These are phyloP conservation scores for Laguncularia racemosa DNA, from an alignment of 345 rosid genomes.

Conservation along the genomic window DNA sequence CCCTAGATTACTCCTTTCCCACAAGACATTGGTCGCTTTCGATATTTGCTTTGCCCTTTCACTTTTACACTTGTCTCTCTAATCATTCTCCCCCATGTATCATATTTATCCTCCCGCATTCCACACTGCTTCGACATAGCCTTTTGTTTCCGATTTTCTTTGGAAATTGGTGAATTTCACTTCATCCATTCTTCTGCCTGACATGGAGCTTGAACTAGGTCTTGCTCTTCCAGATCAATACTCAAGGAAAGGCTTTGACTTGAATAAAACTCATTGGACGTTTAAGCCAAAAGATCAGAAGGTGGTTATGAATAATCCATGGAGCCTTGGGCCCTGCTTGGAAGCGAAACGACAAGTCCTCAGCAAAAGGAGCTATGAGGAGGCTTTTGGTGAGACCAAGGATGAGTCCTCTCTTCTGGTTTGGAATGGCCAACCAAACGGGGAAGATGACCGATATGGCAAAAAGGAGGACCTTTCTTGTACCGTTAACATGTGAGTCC, in stretches of 20 bases:
- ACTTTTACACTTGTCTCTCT: not conserved
- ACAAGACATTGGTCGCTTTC: constrained; percentile 17
- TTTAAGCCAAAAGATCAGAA: constrained; percentile 7
- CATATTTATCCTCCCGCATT: not conserved
- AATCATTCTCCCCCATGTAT: not conserved
- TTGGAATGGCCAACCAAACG: constrained; percentile 47
- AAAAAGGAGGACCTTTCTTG: constrained; percentile 19
- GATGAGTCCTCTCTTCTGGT: constrained; percentile 13
- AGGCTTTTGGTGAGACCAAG: constrained; percentile 12
- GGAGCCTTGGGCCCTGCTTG: no score
- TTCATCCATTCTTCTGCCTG: not conserved
- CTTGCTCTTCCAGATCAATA: constrained; percentile 31
- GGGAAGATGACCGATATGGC: constrained; percentile 35
- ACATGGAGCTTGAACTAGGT: constrained; percentile 49
- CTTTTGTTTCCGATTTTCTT: not conserved
- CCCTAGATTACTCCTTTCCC: constrained; percentile 26
- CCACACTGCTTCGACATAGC: constrained; percentile 6
- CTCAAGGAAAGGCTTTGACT: constrained; percentile 9
- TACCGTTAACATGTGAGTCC: not conserved
- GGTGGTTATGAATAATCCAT: no score
- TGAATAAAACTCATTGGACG: constrained; percentile 8
- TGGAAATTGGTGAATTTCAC: constrained; percentile 1
- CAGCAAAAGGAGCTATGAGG: constrained; percentile 25
- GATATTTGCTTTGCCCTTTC: not conserved
- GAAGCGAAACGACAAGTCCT: no score